phyloP scores from a whole-genome alignment of 2,329 filamentous ascomycete genomes.

The Hypoxylon sp. region DNA sequence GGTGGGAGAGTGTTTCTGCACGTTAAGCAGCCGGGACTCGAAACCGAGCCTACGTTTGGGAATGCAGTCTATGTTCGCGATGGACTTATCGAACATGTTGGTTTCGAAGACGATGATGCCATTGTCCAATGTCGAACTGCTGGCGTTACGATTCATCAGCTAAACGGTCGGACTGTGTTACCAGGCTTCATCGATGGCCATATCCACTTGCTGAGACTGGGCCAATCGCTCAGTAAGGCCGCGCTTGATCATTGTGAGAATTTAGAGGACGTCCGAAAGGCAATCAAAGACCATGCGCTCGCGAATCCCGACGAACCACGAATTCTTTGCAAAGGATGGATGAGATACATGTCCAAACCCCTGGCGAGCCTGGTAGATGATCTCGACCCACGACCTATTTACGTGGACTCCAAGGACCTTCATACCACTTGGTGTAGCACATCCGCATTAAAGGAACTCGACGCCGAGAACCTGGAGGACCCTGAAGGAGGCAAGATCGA shows the following conservation, averaged over 20 bases:
- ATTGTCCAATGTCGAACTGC: constrained; percentile 21
- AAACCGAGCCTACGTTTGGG: constrained; percentile 32
- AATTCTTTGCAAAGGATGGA: constrained; percentile 63
- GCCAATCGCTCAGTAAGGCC: constrained; percentile 62
- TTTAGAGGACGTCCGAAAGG: constrained; percentile 58
- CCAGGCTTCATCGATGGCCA: constrained; percentile 67
- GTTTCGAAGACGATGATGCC: constrained; percentile 25
- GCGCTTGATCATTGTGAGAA: constrained; percentile 57
- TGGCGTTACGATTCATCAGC: constrained; percentile 33
- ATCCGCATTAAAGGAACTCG: constrained; percentile 59
- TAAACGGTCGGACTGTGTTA: constrained; percentile 52
- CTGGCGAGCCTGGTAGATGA: constrained; percentile 60
- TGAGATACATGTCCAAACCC: constrained; percentile 58
- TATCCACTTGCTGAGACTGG: constrained; percentile 63
- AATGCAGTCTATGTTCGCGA: constrained; percentile 28
- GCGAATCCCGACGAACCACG: constrained; percentile 57
- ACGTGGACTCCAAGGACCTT: constrained; percentile 64
- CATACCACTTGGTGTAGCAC: constrained; percentile 66
- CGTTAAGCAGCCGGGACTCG: constrained; percentile 25
- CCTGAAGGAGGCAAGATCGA: constrained; percentile 62
- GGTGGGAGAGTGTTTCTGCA: constrained; percentile 33
- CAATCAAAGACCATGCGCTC: constrained; percentile 56
- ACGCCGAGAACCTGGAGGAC: constrained; percentile 54
- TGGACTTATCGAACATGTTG: constrained; percentile 34
- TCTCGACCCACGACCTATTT: constrained; percentile 62